phyloP scores from a whole-genome alignment of 2,329 filamentous ascomycete species.

The Nannizziopsis arthrosporioides region DNA sequence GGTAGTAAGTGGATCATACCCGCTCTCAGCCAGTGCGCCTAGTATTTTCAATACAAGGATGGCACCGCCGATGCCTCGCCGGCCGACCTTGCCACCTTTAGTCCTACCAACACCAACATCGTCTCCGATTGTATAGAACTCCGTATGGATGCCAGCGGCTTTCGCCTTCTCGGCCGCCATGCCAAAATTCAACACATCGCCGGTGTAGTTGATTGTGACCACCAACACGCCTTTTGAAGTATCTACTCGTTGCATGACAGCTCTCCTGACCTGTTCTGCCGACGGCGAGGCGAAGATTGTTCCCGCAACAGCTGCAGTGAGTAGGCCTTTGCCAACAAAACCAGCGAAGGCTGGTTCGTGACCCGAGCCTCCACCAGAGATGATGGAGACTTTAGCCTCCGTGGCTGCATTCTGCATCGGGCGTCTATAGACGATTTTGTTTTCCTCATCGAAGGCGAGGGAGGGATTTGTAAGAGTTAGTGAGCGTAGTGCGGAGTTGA shows the following conservation, averaged over 20 bases:
- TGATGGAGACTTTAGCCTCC: conserved; percentile 58
- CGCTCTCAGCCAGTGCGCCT: conserved; percentile 67
- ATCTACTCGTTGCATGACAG: conserved; percentile 61
- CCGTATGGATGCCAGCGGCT: conserved; percentile 61
- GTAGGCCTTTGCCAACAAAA: conserved; percentile 71
- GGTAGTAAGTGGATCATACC: conserved; percentile 31
- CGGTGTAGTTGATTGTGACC: conserved; percentile 93
- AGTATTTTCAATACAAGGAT: conserved; percentile 85
- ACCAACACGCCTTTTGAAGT: conserved; percentile 65
- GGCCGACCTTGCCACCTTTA: conserved; percentile 80
- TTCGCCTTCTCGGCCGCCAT: conserved; percentile 87
- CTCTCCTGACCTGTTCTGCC: conserved; percentile 69
- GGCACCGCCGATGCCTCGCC: conserved; percentile 81
- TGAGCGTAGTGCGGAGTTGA: conserved; percentile 62
- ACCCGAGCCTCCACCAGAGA: conserved; percentile 80
- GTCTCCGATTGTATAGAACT: conserved; percentile 87
- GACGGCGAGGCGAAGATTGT: conserved; percentile 76
- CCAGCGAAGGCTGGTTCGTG: conserved; percentile 82
- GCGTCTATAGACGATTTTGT: conserved; percentile 75
- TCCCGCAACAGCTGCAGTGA: conserved; percentile 71
- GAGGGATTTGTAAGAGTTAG: conserved; percentile 76
- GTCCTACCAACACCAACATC: conserved; percentile 78
- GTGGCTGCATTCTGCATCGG: conserved; percentile 39
- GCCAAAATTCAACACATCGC: conserved; percentile 82
- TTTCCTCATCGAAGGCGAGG: conserved; percentile 60